These are phyloP conservation scores for Hanseniaspora guilliermondii DNA, from an alignment of 805 yeast genomes.

Conservation along the genomic window DNA sequence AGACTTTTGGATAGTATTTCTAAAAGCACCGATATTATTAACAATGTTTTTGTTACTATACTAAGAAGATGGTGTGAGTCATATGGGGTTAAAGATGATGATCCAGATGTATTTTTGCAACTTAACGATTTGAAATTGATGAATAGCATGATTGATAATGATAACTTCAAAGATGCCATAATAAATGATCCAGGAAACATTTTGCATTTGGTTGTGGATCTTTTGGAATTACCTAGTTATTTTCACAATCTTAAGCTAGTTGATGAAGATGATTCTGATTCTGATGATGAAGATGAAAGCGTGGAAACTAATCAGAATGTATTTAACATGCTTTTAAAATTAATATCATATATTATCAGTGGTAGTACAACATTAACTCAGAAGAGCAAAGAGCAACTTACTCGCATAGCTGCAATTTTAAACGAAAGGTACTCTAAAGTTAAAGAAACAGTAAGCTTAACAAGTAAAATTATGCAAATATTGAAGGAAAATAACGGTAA, in stretches of 20 bases:
- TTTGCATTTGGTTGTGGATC: background rate
- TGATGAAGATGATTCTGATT: slow-evolving; percentile 30
- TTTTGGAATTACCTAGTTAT: slow-evolving; percentile 8
- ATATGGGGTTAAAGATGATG: slow-evolving; percentile 13
- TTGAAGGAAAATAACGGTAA: background rate
- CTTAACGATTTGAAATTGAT: slow-evolving; percentile 52
- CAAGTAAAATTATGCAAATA: slow-evolving; percentile 3
- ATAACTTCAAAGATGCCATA: slow-evolving; percentile 12
- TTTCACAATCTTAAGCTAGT: slow-evolving; percentile 25
- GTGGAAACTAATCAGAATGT: slow-evolving; percentile 7
- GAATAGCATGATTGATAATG: slow-evolving; percentile 29
- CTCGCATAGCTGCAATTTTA: background rate
- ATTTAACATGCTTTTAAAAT: slow-evolving; percentile 23
- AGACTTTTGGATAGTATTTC: slow-evolving; percentile 35
- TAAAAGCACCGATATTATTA: slow-evolving; percentile 35
- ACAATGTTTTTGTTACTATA: slow-evolving; percentile 36
- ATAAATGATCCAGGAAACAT: slow-evolving; percentile 6
- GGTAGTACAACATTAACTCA: slow-evolving; percentile 14
- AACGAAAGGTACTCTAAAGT: background rate
- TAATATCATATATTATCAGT: slow-evolving; percentile 30
- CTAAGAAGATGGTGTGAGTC: slow-evolving; percentile 49
- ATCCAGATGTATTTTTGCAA: slow-evolving; percentile 28
- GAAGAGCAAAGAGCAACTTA: background rate
- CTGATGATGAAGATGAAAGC: slow-evolving; percentile 25
- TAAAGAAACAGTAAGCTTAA: background rate